Evolutionary conservation across 1,139 yeast species (phyloP), one percentile per base, ranked within the genome.

Genomic region (Candida sp.): DNA sequence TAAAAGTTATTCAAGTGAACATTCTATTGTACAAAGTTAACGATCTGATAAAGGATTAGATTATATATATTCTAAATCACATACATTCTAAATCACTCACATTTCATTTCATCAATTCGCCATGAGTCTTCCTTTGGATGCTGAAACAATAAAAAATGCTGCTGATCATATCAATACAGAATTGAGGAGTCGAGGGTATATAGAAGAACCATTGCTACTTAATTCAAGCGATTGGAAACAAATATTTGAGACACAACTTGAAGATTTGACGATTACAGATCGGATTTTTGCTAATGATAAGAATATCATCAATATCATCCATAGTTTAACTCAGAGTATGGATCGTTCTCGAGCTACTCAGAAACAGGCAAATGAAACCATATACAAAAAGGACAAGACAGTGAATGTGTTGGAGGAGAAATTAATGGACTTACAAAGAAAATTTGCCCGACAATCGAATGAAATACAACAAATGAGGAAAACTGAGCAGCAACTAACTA

Each of bases 241-340:
- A 11, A 52, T 72, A 21, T 46, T 53, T 15, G 37, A 44, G 8
- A 59, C 55, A 21, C 66, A 61, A 46, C n/a, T 50, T 6, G 44
- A 52, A 21, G 54, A 56, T 5, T 43, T 64, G 27, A 40, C 44
- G 33, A 41, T 66, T 21, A 64, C 70, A 2, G 70, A 68, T 21
- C 48, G 50, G n/a, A 44, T 72, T 15, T 72, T 63, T 47, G 60
- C 68, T 43, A 74, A 75, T 51, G 79, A 74, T 51, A 69, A 73
- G 49, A 65, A 68, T 41, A 55, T 65, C 23, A 69, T 75, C 27
- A 73, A 74, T 49, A 65, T 71, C 36, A 63, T 75, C 2, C 72
- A 73, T 48, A 66, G 74, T 3, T 56, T 75, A 5, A 49, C 71
- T 3, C 67, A 66, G 43, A 64, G 72, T 5, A 58, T 73, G 1